Percentiles rank a stretch among this genome's conserved stretches.
Evolutionary conservation across 345 rosid species (phyloP).

Genomic region (Euclidium syriacum): DNA sequence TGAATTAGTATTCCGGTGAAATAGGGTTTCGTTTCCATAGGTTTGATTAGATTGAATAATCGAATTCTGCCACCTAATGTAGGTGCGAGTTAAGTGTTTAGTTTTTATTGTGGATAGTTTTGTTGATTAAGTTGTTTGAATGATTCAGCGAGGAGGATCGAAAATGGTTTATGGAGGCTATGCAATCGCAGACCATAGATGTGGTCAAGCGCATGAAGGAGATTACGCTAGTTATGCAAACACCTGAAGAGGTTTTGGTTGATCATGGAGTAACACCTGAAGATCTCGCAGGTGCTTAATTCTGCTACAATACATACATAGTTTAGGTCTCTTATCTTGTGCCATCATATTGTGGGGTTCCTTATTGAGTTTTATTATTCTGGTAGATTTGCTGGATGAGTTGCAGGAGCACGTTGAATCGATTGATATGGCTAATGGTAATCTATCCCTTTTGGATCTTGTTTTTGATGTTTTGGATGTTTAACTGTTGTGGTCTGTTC

Average conservation of each 20-base stretch:
- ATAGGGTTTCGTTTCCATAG: background rate
- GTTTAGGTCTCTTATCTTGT: background rate
- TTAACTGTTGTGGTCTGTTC: background rate
- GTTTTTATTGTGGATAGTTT: background rate
- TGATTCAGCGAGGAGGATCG: constrained; percentile 81
- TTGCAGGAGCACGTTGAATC: constrained; percentile 38
- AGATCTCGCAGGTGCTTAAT: constrained; percentile 67
- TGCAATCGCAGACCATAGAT: constrained; percentile 82
- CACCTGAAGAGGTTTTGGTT: constrained; percentile 70
- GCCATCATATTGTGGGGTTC: background rate
- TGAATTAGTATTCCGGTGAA: background rate
- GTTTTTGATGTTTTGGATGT: background rate
- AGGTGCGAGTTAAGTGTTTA: background rate
- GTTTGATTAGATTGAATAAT: background rate
- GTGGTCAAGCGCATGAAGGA: constrained; percentile 94
- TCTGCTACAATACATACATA: background rate
- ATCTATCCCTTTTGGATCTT: background rate
- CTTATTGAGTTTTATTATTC: background rate
- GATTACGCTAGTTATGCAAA: constrained; percentile 81
- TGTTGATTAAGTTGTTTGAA: constrained; percentile 6
- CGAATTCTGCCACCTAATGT: background rate
- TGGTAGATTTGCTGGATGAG: constrained; percentile 37
- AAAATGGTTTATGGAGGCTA: constrained; percentile 97
- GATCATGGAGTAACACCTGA: constrained; percentile 77
- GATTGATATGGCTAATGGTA: constrained; percentile 38